A percentile compares a stretch with the other conserved stretches of the same genome.
Evolutionary conservation across 306 rosid species (phyloP).

Genomic region (Castanopsis chinensis): DNA sequence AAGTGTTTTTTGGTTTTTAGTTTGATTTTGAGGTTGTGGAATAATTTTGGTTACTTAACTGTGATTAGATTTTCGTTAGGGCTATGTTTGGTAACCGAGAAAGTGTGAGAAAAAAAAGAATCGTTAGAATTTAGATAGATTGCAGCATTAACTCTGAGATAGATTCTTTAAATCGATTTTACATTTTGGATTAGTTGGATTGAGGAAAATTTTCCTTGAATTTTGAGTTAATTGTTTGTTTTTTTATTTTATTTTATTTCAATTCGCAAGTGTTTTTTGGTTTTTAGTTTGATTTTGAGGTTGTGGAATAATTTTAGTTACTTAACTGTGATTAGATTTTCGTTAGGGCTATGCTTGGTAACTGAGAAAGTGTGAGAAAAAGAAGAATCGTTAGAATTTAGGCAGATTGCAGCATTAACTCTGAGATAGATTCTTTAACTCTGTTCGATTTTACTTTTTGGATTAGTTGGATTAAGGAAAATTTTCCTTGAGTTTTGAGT

Average conservation of each 20-base stretch:
- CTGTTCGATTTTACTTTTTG: too few species aligned
- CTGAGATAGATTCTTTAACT: too few species aligned
- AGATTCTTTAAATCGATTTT: too few species aligned
- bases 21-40: not conserved
- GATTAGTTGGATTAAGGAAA: too few species aligned
- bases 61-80: not conserved
- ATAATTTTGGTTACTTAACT: not conserved
- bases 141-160: not conserved
- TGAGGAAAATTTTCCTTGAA: not conserved
- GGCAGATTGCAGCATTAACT: not conserved
- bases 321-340: not conserved
- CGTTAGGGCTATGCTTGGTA: constrained; percentile 10
- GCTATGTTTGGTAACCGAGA: constrained; percentile 19
- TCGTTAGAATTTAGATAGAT: not conserved
- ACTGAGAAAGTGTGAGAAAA: constrained; percentile 12
- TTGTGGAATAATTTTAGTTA: not conserved
- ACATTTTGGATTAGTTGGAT: too few species aligned
- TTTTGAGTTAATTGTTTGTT: not conserved
- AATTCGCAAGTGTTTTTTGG: not conserved
- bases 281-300: not conserved
- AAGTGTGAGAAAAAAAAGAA: constrained; percentile 4
- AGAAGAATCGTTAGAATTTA: not conserved
- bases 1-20: not conserved
- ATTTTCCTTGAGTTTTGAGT: not conserved
- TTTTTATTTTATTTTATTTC: too few species aligned